Evolutionary conservation across 1,139 yeast genomes (phyloP), one percentile per base, ranked within the genome.

Genomic region (Geotrichum candidum): DNA sequence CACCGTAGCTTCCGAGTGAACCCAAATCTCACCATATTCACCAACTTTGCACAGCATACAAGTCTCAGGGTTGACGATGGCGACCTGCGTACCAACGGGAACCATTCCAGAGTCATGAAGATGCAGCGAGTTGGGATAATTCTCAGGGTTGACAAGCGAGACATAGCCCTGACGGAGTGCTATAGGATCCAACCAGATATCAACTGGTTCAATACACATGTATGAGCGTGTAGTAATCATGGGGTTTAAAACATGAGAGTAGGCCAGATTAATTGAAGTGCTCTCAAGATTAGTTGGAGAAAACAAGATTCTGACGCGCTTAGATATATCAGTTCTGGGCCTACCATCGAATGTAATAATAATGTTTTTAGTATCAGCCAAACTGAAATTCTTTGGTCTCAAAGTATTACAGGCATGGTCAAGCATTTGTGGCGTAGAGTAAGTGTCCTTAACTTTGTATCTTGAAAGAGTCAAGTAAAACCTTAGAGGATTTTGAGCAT

Each of bases 11-110:
- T 91, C 96, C 0, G 96, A 88, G 65, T 88, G 84, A 1, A 94
- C 95, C 99, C 99, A 94, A 55, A 94, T 91, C 75, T 94, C 99
- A 51, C 99, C 99, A 73, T 85, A 87, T 73, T 95, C 99, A n/a
- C 98, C 98, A 63, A 86, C 87, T 64, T 83, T 84, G 73, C 99
- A 94, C 22, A 91, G 77, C 59, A 78, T 77, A 57, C 83, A 76
- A 0, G 97, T 94, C 72, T 92, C 97, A 0, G 99, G 99, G 68
- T 95, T 95, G 4, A 94, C 98, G 65, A 94, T 89, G 0, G 96
- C 95, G 53, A 95, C 84, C 71, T 91, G 96, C 0, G 98, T 90
- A 71, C 96, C 90, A 18, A 91, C 94, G 0, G 97, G 96, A 0
- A 92, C 97, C 82, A 92, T 88, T 9, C 99, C 99, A 0, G 96